phyloP scores from a whole-genome alignment of 2,329 filamentous ascomycete genomes.

The Botrytis paeoniae region DNA sequence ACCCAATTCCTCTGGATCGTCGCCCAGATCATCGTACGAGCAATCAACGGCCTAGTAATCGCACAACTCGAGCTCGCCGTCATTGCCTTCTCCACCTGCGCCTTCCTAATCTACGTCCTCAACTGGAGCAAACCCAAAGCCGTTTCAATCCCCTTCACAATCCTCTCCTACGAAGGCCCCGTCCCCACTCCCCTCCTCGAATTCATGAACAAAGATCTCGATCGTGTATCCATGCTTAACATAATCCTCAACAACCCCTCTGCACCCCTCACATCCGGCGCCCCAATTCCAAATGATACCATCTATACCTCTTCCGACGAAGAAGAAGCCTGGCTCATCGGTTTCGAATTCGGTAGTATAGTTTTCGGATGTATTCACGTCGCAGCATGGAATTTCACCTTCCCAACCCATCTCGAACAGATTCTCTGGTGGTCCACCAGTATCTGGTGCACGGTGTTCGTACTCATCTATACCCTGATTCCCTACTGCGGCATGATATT shows the following conservation, averaged over 20 bases:
- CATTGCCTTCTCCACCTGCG: conserved; percentile 20
- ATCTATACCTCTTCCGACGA: neutral
- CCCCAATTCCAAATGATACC: conserved; percentile 1
- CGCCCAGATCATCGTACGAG: neutral
- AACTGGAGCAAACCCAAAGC: conserved; percentile 16
- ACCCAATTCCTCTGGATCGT: conserved; percentile 23
- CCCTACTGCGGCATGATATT: conserved; percentile 1
- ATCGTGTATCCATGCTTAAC: neutral
- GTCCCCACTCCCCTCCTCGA: neutral
- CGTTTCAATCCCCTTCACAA: neutral
- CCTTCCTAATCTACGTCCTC: conserved; percentile 19
- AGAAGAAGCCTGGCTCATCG: conserved; percentile 12
- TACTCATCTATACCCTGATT: conserved; percentile 11
- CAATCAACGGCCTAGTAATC: neutral
- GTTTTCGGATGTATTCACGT: conserved; percentile 26
- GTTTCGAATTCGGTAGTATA: conserved; percentile 13
- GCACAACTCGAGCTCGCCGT: conserved; percentile 12
- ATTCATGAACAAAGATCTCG: conserved; percentile 7
- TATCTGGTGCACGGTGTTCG: conserved; percentile 10
- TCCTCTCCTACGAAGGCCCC: conserved; percentile 4
- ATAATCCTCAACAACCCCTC: neutral
- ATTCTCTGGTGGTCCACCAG: conserved; percentile 21
- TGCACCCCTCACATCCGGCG: neutral
- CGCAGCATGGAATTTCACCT: conserved; percentile 25
- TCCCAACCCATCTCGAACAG: conserved; percentile 22